Conservation (phyloP, 768 basidiomycete species). For the Crassisporium funariophilum region DNA sequence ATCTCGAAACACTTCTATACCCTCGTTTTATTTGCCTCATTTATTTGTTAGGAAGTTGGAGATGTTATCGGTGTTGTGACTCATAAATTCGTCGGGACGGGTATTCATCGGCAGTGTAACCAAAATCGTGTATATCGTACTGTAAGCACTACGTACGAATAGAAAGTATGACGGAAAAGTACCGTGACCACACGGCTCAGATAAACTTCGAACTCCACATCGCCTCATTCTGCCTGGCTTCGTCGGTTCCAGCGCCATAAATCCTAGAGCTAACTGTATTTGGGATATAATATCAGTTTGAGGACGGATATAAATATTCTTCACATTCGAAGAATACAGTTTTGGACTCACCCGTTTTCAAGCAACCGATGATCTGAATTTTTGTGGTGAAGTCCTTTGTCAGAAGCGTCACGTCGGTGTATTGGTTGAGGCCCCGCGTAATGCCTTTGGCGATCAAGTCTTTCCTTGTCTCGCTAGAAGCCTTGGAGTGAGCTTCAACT, state of each 20-base stretch:
- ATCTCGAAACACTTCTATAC: slow-evolving; percentile 10
- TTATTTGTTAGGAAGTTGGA: slow-evolving; percentile 15
- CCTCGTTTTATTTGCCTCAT: slow-evolving; percentile 16
- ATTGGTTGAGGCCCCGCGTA: slow-evolving; percentile 51
- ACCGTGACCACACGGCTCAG: slow-evolving; percentile 20
- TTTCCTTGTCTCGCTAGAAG: slow-evolving; percentile 34
- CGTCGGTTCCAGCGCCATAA: slow-evolving; percentile 48
- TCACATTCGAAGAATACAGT: slow-evolving; percentile 4
- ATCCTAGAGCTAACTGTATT: slow-evolving; percentile 49
- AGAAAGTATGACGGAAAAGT: not conserved
- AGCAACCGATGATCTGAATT: slow-evolving; percentile 54
- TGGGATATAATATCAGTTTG: slow-evolving; percentile 11
- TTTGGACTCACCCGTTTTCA: slow-evolving; percentile 51
- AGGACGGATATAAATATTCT: slow-evolving; percentile 2
- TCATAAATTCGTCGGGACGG: slow-evolving; percentile 1
- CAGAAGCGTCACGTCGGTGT: slow-evolving; percentile 50
- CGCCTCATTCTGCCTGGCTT: slow-evolving; percentile 52
- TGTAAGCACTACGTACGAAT: not conserved
- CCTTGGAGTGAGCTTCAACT: slow-evolving; percentile 42
- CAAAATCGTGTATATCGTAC: not conserved
- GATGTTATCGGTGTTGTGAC: too few species aligned
- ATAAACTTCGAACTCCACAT: slow-evolving; percentile 57
- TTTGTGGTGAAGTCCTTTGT: slow-evolving; percentile 55
- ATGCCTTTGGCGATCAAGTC: slow-evolving; percentile 50
- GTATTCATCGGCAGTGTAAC: not conserved